Base-by-base conservation (phyloP, 1,284 basidiomycete genomes). In the Ganoderma sinense region DNA sequence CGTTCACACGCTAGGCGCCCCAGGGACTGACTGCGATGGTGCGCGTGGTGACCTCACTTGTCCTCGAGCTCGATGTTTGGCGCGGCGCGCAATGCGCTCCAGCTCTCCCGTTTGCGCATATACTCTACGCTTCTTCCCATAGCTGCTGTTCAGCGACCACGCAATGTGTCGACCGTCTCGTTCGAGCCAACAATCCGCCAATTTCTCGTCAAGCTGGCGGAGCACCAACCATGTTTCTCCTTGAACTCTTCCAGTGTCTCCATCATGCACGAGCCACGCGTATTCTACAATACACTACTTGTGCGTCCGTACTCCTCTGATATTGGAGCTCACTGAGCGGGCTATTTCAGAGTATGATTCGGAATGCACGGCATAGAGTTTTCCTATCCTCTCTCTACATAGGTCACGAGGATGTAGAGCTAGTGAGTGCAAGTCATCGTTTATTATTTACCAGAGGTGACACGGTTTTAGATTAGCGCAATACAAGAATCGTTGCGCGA, bases 311-410 rank as follows among this genome's bases (percentile, higher is more conserved):
- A 7, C 14, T 2, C 23, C 11, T 10, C 13, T 6, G 23, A 26
- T 5, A 8, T 16, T n/a, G 4, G 10, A 23, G 2, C 1, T 10
- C 2, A 16, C 41, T 53, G 1, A 18, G 6, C 11, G 26, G 45
- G 11, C 11, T 29, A 20, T 18, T 11, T 18, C 73, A 96, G 95
- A 84, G 88, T 68, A 91, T 95, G 86, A 90, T 98, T 66, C 82
- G 84, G 60, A 82, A 87, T 45, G 96, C 97, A 1, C 88, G 89
- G 72, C 82, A 84, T 68, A 87, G 95, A 68, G 90, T 98, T 76
- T 93, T 97, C 77, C 87, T 98, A 60, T 97, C 96, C 0, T 96
- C 94, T 14, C 76, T 83, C 6, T 83, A 83, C 68, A 80, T 83
- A 41, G 82, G 82, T 1, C 77, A 80, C 16, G 75, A 80, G 65